phyloP scores from a whole-genome alignment of 2,329 filamentous ascomycete genomes.

The Clonostachys sp. region DNA sequence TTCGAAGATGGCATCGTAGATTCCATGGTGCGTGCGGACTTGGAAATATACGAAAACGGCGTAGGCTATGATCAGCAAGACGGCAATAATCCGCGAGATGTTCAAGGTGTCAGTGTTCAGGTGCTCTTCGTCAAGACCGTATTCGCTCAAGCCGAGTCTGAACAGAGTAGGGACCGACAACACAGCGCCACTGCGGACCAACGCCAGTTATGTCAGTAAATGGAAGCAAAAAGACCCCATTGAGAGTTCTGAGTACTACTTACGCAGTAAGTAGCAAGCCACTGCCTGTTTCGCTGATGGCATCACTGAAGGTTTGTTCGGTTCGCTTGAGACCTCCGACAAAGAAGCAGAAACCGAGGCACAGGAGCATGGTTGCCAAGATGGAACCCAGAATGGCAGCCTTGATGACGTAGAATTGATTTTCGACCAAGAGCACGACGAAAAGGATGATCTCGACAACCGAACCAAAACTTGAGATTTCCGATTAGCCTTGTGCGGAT shows the following conservation, averaged over 20 bases:
- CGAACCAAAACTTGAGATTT: constrained; percentile 50
- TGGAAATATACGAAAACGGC: constrained; percentile 67
- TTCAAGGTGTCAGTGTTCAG: constrained; percentile 50
- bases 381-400: constrained; percentile 82
- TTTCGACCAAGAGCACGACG: constrained; percentile 61
- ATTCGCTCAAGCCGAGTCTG: constrained; percentile 33
- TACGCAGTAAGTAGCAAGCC: constrained; percentile 74
- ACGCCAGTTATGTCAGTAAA: background rate
- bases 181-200: constrained; percentile 21
- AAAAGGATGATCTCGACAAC: constrained; percentile 81
- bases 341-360: constrained; percentile 76
- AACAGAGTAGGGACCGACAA: constrained; percentile 50
- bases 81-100: constrained; percentile 66
- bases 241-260: constrained; percentile 25
- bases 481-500: constrained; percentile 10
- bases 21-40: constrained; percentile 69
- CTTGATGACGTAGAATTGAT: constrained; percentile 67
- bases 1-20: constrained; percentile 71
- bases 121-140: constrained; percentile 18
- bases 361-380: constrained; percentile 75
- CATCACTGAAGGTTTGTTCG: constrained; percentile 68
- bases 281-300: constrained; percentile 74
- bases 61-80: constrained; percentile 69
- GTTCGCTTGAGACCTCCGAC: constrained; percentile 65
- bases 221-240: constrained; percentile 17